Evolutionary conservation across 768 basidiomycete species (phyloP).

Genomic region (Dendrothele bispora): DNA sequence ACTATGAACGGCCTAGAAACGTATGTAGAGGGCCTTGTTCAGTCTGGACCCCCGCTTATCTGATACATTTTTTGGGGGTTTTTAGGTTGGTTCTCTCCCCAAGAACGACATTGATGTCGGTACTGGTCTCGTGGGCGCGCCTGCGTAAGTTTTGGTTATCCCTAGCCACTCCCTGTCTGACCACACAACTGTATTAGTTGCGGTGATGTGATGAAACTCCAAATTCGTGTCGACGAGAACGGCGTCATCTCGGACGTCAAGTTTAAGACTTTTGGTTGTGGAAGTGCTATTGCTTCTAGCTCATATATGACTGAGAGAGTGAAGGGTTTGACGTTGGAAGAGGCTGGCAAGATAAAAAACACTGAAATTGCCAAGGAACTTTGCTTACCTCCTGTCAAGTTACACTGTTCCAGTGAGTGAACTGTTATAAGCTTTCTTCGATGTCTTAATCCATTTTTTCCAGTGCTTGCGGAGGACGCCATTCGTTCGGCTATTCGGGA

Average conservation of each 20-base stretch:
- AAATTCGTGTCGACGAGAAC: constrained; percentile 94
- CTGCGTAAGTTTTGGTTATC: constrained; percentile 64
- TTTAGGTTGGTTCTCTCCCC: constrained; percentile 92
- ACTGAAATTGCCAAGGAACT: constrained; percentile 99
- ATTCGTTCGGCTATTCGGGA: constrained; percentile 98
- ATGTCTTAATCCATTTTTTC: constrained; percentile 13
- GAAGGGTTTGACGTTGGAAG: constrained; percentile 89
- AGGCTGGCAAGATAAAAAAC: constrained; percentile 96
- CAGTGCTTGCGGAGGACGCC: constrained; percentile 97
- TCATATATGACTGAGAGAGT: constrained; percentile 99
- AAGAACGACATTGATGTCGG: constrained; percentile 92
- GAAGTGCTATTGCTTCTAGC: constrained; percentile 95
- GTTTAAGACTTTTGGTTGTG: constrained; percentile 99
- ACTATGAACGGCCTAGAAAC: constrained; percentile 97
- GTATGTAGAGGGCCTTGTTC: constrained; percentile 52
- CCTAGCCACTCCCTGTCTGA: constrained; percentile 8
- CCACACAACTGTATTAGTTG: constrained; percentile 59
- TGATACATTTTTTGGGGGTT: constrained; percentile 51
- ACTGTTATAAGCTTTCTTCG: constrained; percentile 5
- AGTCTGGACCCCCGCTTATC: constrained; percentile 45
- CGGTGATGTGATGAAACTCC: constrained; percentile 99
- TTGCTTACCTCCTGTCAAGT: constrained; percentile 92
- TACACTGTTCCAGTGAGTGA: constrained; percentile 86
- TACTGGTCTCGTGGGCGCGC: constrained; percentile 96
- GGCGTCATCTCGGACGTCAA: constrained; percentile 98